Percentiles rank a stretch among this genome's conserved stretches.
These are phyloP conservation scores for Exserohilum rostratum DNA, from an alignment of 2,329 filamentous ascomycete species.

Conservation along the genomic window DNA sequence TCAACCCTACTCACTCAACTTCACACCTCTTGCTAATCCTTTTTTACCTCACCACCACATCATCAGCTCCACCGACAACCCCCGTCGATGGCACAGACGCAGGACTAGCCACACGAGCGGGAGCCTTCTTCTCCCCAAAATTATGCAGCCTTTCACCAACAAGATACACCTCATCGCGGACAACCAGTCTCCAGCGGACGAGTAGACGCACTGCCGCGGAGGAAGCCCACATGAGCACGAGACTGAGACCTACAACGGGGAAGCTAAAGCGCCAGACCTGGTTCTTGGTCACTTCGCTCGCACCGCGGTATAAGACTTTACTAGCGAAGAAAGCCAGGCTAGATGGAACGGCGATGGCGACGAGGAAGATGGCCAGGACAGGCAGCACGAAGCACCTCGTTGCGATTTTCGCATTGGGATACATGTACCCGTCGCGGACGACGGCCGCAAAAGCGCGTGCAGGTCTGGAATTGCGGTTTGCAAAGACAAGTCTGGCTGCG, in stretches of 20 bases:
- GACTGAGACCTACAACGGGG: slow-evolving; percentile 62
- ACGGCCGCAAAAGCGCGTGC: slow-evolving; percentile 77
- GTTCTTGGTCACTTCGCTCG: slow-evolving; percentile 58
- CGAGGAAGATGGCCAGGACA: slow-evolving; percentile 63
- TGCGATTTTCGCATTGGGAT: slow-evolving; percentile 78
- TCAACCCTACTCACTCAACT: too few relatives aligned
- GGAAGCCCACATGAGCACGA: slow-evolving; percentile 59
- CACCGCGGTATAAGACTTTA: slow-evolving; percentile 42
- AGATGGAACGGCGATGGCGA: slow-evolving; percentile 70
- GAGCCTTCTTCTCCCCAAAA: slow-evolving; percentile 68
- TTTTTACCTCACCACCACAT: neutral
- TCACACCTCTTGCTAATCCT: neutral
- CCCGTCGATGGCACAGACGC: neutral
- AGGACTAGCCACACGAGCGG: neutral
- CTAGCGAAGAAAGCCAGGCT: slow-evolving; percentile 61
- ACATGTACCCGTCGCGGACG: slow-evolving; percentile 71
- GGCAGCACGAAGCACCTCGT: slow-evolving; percentile 89
- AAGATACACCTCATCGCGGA: slow-evolving; percentile 93
- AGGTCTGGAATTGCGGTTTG: slow-evolving; percentile 71
- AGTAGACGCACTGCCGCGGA: slow-evolving; percentile 62
- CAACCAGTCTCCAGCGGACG: slow-evolving; percentile 76
- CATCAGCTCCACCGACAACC: neutral
- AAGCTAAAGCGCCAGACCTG: slow-evolving; percentile 73
- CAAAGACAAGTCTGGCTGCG: slow-evolving; percentile 69
- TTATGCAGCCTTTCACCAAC: slow-evolving; percentile 96